Evolutionary conservation across 73 alveolate genomes (phyloP).

Genomic region (Blepharisma japonicum): DNA sequence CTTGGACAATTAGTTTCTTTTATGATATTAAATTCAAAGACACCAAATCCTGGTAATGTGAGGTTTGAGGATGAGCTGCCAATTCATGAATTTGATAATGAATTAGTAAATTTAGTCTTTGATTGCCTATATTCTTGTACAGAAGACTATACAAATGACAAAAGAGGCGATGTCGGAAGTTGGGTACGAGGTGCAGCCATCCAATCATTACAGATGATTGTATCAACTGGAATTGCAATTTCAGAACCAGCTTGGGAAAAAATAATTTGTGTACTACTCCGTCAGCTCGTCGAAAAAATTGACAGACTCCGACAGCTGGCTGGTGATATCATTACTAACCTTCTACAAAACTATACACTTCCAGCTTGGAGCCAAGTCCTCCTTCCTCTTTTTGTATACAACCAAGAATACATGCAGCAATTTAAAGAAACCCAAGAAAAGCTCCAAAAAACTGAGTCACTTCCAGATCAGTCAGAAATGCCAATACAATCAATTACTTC

Average conservation of each 20-base stretch:
- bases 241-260: conserved; percentile 32
- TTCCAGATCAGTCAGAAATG: conserved; percentile 35
- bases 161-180: conserved; percentile 91
- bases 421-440: conserved; percentile 54
- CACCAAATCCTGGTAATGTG: background rate
- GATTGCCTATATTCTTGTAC: conserved; percentile 54
- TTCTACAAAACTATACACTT: conserved; percentile 32
- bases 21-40: background rate
- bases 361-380: conserved; percentile 47
- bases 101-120: conserved; percentile 38
- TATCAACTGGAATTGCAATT: conserved; percentile 22
- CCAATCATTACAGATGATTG: conserved; percentile 40
- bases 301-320: conserved; percentile 81
- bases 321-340: conserved; percentile 64
- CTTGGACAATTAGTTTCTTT: conserved; percentile 36
- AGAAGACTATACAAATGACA: conserved; percentile 78
- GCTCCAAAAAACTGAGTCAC: conserved; percentile 36
- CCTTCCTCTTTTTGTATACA: conserved; percentile 46
- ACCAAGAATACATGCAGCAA: conserved; percentile 37
- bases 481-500: background rate
- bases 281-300: conserved; percentile 80
- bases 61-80: conserved; percentile 45
- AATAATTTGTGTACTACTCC: conserved; percentile 36
- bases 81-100: conserved; percentile 39
- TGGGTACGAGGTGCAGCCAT: conserved; percentile 89